These are phyloP conservation scores for Cladosporium oxysporum DNA, from an alignment of 2,329 filamentous ascomycete species.

Conservation along the genomic window DNA sequence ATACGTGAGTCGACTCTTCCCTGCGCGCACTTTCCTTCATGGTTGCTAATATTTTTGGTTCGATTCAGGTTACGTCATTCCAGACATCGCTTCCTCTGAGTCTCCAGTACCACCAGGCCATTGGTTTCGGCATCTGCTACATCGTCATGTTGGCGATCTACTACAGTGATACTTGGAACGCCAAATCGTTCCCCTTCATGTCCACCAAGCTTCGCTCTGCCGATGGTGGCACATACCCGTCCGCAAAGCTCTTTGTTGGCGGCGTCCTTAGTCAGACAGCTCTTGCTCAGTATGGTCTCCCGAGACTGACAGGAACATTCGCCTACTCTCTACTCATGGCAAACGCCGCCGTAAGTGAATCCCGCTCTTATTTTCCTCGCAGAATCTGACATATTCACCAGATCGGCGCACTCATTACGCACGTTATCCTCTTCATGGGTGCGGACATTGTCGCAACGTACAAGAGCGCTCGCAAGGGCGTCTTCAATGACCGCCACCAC, in stretches of 20 bases:
- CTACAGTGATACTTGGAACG: constrained; percentile 52
- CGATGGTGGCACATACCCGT: constrained; percentile 41
- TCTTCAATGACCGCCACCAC: constrained; percentile 44
- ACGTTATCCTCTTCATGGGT: constrained; percentile 59
- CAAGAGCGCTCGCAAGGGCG: constrained; percentile 48
- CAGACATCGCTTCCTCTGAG: constrained; percentile 54
- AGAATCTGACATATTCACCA: background rate
- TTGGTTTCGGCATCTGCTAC: constrained; percentile 54
- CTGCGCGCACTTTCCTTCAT: background rate
- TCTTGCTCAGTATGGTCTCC: constrained; percentile 49
- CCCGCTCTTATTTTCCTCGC: background rate
- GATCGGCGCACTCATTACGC: constrained; percentile 57
- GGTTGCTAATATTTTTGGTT: background rate
- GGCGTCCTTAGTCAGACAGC: constrained; percentile 47
- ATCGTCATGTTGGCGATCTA: constrained; percentile 55
- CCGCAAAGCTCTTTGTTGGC: constrained; percentile 22
- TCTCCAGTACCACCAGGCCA: constrained; percentile 45
- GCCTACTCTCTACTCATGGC: constrained; percentile 54
- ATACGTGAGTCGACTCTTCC: constrained; percentile 35
- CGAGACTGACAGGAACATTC: constrained; percentile 39
- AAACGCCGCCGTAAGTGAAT: constrained; percentile 48
- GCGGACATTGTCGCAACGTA: constrained; percentile 53
- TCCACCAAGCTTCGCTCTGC: constrained; percentile 47
- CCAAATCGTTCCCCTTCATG: constrained; percentile 56
- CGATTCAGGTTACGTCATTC: constrained; percentile 52